Evolutionary conservation across 306 rosid species (phyloP).

Genomic region (Malus sieversii): DNA sequence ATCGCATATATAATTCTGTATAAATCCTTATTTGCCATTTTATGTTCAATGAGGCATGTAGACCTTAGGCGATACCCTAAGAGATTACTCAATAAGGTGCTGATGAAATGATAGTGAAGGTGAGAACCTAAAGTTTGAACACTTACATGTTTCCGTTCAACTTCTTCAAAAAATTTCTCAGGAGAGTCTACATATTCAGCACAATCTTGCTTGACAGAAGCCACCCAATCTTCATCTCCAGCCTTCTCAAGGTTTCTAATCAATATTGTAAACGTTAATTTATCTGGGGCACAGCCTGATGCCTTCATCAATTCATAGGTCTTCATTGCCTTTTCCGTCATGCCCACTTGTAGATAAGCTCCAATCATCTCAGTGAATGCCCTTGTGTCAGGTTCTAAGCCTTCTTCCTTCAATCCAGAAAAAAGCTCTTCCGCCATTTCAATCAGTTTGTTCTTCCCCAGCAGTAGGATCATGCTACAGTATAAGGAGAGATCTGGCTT

Average conservation of each 20-base stretch:
- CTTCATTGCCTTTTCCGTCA: slow-evolving; percentile 54
- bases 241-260: slow-evolving; percentile 41
- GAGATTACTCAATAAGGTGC: neutral
- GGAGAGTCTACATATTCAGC: slow-evolving; percentile 34
- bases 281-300: slow-evolving; percentile 51
- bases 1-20: too few relatives aligned
- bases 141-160: slow-evolving; percentile 28
- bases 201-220: slow-evolving; percentile 47
- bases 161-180: slow-evolving; percentile 31
- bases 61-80: neutral
- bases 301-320: slow-evolving; percentile 46
- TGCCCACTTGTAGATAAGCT: slow-evolving; percentile 42
- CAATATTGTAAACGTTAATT: slow-evolving; percentile 54
- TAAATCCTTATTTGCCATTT: too few relatives aligned
- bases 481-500: slow-evolving; percentile 38
- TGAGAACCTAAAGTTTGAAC: neutral
- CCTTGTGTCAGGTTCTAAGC: slow-evolving; percentile 53
- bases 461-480: slow-evolving; percentile 48
- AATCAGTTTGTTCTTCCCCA: slow-evolving; percentile 51
- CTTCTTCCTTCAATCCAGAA: slow-evolving; percentile 24
- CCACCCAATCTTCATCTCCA: slow-evolving; percentile 35
- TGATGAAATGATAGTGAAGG: neutral
- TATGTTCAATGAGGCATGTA: neutral
- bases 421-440: slow-evolving; percentile 56
- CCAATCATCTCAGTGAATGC: slow-evolving; percentile 70